Evolutionary conservation across 805 yeast genomes (phyloP).

Genomic region (Hanseniaspora singularis): DNA sequence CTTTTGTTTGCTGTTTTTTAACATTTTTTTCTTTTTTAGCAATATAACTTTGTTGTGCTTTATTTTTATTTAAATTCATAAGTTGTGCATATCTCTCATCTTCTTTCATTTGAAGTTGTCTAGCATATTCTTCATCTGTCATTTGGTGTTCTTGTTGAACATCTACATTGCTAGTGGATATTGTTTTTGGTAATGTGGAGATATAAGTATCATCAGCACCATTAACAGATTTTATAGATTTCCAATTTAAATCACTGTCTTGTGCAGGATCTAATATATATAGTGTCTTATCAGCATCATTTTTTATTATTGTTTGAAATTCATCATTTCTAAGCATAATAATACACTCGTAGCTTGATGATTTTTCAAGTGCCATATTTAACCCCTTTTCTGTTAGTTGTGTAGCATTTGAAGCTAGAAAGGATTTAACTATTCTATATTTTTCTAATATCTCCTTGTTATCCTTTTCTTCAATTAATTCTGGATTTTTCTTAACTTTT

Average conservation of each 20-base stretch:
- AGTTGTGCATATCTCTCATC: constrained; percentile 32
- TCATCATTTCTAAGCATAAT: constrained; percentile 86
- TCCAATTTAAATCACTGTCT: constrained; percentile 74
- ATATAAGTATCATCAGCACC: constrained; percentile 63
- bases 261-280: constrained; percentile 60
- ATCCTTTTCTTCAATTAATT: constrained; percentile 18
- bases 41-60: background rate
- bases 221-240: constrained; percentile 49
- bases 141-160: constrained; percentile 7
- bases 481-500: constrained; percentile 19
- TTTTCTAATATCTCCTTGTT: constrained; percentile 27
- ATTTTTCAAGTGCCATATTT: constrained; percentile 32
- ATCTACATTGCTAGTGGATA: background rate
- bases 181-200: constrained; percentile 15
- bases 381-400: constrained; percentile 69
- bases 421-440: constrained; percentile 32
- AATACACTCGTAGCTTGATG: constrained; percentile 44
- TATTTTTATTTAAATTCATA: constrained; percentile 28
- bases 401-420: constrained; percentile 52
- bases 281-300: constrained; percentile 35
- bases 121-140: constrained; percentile 36
- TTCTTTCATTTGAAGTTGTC: constrained; percentile 43
- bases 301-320: constrained; percentile 57
- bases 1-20: constrained; percentile 4
- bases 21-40: constrained; percentile 16